Conservation (phyloP, 305 asterid genomes). For the Fraxinus ornus region DNA sequence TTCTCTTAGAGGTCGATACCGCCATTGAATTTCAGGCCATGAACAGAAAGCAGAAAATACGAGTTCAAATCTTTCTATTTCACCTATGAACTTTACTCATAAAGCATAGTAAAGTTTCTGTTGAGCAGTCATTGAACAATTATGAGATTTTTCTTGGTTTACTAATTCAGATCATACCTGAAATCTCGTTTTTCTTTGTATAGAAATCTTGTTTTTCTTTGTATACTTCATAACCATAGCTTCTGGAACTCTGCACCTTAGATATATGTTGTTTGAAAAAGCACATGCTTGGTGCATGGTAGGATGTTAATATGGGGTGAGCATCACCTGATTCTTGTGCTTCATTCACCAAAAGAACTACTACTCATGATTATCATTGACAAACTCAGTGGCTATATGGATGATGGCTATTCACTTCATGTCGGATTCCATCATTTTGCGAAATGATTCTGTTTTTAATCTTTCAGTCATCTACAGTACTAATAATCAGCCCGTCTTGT, state of each 20-base stretch:
- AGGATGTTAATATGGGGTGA: not conserved
- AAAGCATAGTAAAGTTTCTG: not conserved
- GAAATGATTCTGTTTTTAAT: not conserved
- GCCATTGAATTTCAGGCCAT: not conserved
- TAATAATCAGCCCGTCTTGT: constrained; percentile 22
- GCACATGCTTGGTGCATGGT: not conserved
- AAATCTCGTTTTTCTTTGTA: not conserved
- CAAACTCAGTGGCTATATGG: not conserved
- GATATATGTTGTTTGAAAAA: not conserved
- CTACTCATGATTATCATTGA: not conserved
- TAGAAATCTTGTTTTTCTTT: not conserved
- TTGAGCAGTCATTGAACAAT: not conserved
- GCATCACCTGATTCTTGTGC: not conserved
- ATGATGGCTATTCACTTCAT: not conserved
- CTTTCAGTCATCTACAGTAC: constrained; percentile 1
- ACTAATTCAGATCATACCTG: not conserved
- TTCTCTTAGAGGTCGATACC: not conserved
- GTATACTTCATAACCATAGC: not conserved
- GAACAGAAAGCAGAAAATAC: not conserved
- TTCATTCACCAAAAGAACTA: not conserved
- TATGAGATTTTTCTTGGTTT: not conserved
- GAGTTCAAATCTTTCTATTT: not conserved
- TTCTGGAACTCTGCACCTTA: not conserved
- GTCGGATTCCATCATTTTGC: not conserved
- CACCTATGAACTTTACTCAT: not conserved